Conservation (phyloP, 1,284 basidiomycete genomes). For the Heterobasidion occidentale region DNA sequence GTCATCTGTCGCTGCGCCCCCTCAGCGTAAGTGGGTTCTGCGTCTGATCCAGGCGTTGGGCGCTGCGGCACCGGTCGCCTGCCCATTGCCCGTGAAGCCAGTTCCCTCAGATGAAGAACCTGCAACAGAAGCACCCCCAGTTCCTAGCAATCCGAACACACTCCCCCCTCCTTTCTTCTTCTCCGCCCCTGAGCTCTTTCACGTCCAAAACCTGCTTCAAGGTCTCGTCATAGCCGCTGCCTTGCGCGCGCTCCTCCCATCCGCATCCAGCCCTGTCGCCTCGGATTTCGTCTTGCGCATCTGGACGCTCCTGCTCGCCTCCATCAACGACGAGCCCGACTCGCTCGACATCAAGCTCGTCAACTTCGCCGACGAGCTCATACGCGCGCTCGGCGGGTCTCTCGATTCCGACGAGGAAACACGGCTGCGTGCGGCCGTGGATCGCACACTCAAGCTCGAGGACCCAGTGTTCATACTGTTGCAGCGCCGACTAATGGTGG, state of each 20-base stretch:
- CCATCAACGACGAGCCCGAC: conserved; percentile 39
- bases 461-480: conserved; percentile 63
- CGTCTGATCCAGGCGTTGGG: conserved; percentile 40
- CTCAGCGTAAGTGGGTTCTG: conserved; percentile 30
- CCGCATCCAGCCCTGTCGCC: conserved; percentile 15
- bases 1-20: conserved; percentile 7
- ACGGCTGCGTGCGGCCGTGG: conserved; percentile 46
- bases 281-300: conserved; percentile 43
- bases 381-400: conserved; percentile 28
- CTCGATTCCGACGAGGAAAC: conserved; percentile 35
- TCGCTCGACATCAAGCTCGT: conserved; percentile 42
- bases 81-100: conserved; percentile 26
- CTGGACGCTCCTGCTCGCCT: conserved; percentile 54
- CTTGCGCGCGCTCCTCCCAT: conserved; percentile 43
- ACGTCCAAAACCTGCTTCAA: conserved; percentile 62
- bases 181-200: conserved; percentile 40
- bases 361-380: conserved; percentile 64
- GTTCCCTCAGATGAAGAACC: conserved; percentile 7
- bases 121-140: conserved; percentile 8
- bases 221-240: conserved; percentile 59
- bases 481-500: conserved; percentile 43
- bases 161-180: conserved; percentile 61
- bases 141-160: conserved; percentile 20
- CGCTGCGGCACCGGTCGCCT: conserved; percentile 33
- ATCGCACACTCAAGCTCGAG: conserved; percentile 46